These are phyloP conservation scores for Austroboletus rostrupii DNA, from an alignment of 1,284 basidiomycete species.

Conservation along the genomic window DNA sequence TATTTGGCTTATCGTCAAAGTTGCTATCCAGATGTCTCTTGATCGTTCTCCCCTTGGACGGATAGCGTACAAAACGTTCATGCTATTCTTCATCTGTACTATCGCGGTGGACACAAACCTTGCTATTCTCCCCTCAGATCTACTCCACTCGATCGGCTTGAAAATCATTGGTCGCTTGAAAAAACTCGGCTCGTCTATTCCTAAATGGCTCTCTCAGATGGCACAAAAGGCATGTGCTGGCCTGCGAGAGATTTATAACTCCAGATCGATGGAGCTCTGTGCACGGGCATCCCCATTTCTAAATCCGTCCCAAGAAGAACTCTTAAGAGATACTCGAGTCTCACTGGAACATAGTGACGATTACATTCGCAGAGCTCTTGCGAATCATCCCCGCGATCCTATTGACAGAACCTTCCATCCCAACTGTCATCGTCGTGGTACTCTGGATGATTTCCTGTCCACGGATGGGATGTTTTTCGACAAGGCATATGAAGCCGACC, in stretches of 20 bases:
- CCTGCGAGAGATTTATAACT: background rate
- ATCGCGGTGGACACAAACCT: background rate
- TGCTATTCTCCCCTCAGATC: background rate
- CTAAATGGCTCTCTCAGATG: background rate
- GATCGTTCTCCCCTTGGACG: background rate
- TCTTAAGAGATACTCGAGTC: background rate
- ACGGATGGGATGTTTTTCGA: conserved; percentile 6
- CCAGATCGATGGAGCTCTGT: background rate
- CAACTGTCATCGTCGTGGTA: conserved; percentile 1
- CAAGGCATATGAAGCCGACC: conserved; percentile 2
- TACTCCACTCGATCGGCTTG: background rate
- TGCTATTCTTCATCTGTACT: background rate
- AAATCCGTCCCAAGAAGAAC: background rate
- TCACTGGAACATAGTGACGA: background rate
- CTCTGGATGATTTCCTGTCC: conserved; percentile 12
- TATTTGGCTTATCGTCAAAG: background rate
- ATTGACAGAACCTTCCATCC: background rate
- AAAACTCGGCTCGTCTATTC: background rate
- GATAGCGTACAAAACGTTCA: background rate
- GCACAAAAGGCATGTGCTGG: background rate
- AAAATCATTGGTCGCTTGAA: background rate
- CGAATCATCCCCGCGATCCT: background rate
- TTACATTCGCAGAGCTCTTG: background rate
- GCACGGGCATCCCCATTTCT: background rate
- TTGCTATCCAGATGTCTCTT: background rate